These are phyloP conservation scores for Cochlearia excelsa DNA, from an alignment of 345 rosid genomes.

Conservation along the genomic window DNA sequence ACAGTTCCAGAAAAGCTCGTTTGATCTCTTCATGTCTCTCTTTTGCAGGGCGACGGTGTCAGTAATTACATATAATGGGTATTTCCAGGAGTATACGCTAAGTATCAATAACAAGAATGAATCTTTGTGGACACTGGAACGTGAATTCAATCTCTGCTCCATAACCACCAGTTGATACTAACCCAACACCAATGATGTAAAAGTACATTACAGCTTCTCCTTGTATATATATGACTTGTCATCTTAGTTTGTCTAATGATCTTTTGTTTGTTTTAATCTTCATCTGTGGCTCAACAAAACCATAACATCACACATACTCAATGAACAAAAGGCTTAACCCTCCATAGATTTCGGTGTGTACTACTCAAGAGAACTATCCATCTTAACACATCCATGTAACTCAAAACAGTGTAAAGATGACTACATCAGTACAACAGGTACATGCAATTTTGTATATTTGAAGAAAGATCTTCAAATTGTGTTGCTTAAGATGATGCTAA, in stretches of 20 bases:
- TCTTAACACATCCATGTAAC: conserved; percentile 16
- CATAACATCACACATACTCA: not conserved
- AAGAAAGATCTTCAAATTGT: conserved; percentile 1
- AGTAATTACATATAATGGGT: conserved; percentile 63
- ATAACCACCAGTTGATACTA: conserved; percentile 17
- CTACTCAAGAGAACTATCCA: conserved; percentile 4
- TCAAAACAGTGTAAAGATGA: conserved; percentile 12
- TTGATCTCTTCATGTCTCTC: not conserved
- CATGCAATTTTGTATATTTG: conserved; percentile 13
- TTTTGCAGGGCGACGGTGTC: conserved; percentile 61
- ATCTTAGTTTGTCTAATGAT: not conserved
- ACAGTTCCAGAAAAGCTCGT: not conserved
- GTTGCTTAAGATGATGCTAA: conserved; percentile 19
- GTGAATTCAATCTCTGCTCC: conserved; percentile 50
- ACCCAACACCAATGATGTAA: conserved; percentile 13
- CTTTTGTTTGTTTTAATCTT: no score
- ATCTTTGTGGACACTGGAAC: conserved; percentile 67
- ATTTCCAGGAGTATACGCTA: conserved; percentile 66
- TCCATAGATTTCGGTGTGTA: not conserved
- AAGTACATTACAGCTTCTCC: conserved; percentile 11
- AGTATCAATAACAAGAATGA: conserved; percentile 50
- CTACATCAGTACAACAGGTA: conserved; percentile 18
- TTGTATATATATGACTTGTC: conserved; percentile 7
- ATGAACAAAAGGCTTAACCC: not conserved
- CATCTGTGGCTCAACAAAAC: not conserved